Evolutionary conservation across 768 basidiomycete species (phyloP).

Genomic region (Tubosaeta brunneosetosa): DNA sequence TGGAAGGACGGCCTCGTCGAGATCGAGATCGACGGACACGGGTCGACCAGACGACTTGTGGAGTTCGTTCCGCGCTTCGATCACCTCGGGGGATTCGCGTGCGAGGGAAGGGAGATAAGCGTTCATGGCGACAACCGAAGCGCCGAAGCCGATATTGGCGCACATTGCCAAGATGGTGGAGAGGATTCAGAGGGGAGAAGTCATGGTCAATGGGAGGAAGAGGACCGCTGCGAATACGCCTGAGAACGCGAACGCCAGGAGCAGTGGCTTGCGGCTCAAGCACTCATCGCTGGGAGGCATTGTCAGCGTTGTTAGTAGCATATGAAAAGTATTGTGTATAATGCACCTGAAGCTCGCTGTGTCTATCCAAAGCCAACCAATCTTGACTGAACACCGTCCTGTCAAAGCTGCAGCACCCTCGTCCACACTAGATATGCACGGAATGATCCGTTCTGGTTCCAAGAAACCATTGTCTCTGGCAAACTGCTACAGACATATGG

Average conservation of each 20-base stretch:
- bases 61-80: slow-evolving; percentile 43
- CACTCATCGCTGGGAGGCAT: slow-evolving; percentile 51
- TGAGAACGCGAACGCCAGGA: slow-evolving; percentile 57
- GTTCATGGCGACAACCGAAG: slow-evolving; percentile 85
- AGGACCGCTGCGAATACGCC: slow-evolving; percentile 21
- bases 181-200: neutral
- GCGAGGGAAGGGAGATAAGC: slow-evolving; percentile 66
- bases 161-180: slow-evolving; percentile 50
- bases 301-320: neutral
- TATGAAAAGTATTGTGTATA: slow-evolving; percentile 82
- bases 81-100: slow-evolving; percentile 29
- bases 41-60: neutral
- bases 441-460: slow-evolving; percentile 54
- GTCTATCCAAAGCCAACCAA: slow-evolving; percentile 85
- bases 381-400: slow-evolving; percentile 69
- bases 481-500: slow-evolving; percentile 83
- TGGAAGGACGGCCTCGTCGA: slow-evolving; percentile 1
- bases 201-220: slow-evolving; percentile 45
- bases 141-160: slow-evolving; percentile 74
- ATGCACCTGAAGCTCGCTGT: slow-evolving; percentile 84
- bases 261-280: slow-evolving; percentile 83
- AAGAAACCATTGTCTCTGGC: slow-evolving; percentile 78
- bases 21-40: slow-evolving; percentile 27
- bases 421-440: slow-evolving; percentile 39
- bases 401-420: slow-evolving; percentile 28